Conservation (phyloP, 768 basidiomycete species). For the Mycena filopes region DNA sequence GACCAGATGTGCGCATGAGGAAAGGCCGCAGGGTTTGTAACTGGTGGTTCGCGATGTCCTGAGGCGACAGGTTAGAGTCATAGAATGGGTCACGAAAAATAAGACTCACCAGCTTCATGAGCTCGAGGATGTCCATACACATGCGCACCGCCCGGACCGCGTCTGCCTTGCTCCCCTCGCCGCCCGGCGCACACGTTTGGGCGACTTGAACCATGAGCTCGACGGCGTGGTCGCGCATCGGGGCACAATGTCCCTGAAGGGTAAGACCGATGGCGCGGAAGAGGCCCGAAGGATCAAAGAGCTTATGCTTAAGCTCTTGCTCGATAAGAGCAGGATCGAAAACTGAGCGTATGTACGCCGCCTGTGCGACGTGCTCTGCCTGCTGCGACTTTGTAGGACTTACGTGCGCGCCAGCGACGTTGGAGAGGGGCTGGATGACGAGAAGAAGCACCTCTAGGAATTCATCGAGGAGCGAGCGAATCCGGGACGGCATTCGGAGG, state of each 20-base stretch:
- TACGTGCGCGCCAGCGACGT: slow-evolving; percentile 67
- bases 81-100: slow-evolving; percentile 28
- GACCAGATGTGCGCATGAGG: slow-evolving; percentile 80
- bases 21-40: slow-evolving; percentile 93
- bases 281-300: slow-evolving; percentile 83
- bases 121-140: slow-evolving; percentile 91
- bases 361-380: slow-evolving; percentile 71
- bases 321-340: slow-evolving; percentile 87
- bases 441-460: slow-evolving; percentile 84
- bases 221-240: slow-evolving; percentile 88
- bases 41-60: slow-evolving; percentile 98
- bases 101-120: slow-evolving; percentile 90
- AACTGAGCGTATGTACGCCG: slow-evolving; percentile 73
- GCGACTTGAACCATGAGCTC: slow-evolving; percentile 86
- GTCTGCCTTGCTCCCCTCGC: slow-evolving; percentile 65
- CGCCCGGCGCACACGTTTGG: slow-evolving; percentile 63
- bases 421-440: slow-evolving; percentile 85
- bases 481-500: slow-evolving; percentile 76
- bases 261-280: slow-evolving; percentile 84
- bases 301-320: slow-evolving; percentile 79
- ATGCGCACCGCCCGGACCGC: slow-evolving; percentile 80
- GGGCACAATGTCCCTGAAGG: slow-evolving; percentile 91
- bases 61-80: slow-evolving; percentile 33
- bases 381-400: slow-evolving; percentile 69
- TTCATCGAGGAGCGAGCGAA: slow-evolving; percentile 74